Base-by-base conservation (phyloP, 148 eudicot species). In the Vaccinium corymbosum region DNA sequence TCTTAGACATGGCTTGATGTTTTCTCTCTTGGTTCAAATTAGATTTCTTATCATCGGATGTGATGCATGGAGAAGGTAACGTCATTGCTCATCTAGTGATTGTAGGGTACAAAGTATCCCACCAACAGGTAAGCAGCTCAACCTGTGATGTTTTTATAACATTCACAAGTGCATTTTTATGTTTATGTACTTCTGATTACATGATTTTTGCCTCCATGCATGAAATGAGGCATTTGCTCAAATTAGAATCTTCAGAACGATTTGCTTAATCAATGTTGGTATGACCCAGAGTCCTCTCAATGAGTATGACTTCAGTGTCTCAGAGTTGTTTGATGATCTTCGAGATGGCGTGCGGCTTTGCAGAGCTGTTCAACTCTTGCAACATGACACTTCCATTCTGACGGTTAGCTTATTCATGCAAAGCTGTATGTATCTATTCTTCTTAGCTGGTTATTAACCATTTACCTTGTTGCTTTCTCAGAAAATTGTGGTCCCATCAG, bases 31-130 rank as follows among this genome's bases (percentile, higher is more conserved):
- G 84, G 35, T 35, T 68, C 76, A 53, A 80, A 80, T 20, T 85
- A 97, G 99, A 94, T 52, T 93, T 97, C 86, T 86, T 97, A 80
- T 85, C 95, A 61, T 85, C 95, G 61, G 99, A 97, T 76, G 92
- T 93, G 83, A 97, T 97, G 99, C 97, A 92, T 85, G 99, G 99
- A 61, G 99, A 94, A 88, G 99, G 99, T 13, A 94, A 92, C 85
- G 93, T 97, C 86, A 89, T 97, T 79, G 94, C 99, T 78, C 99
- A 97, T 89, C 91, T 97, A 32, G 88, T 81, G 71, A 92, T 93
- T 88, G 85, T 97, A 64, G 99, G 99, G 59, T 97, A 92, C 90
- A 97, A 91, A 87, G 95, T 97, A 82, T 89, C 91, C 79, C 90
- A 92, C 86, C 92, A 90, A 85, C 99, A 97, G 93, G 99, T 94